Conservation (phyloP, 2,329 filamentous ascomycete genomes). For the Aspergillus chevalieri region DNA sequence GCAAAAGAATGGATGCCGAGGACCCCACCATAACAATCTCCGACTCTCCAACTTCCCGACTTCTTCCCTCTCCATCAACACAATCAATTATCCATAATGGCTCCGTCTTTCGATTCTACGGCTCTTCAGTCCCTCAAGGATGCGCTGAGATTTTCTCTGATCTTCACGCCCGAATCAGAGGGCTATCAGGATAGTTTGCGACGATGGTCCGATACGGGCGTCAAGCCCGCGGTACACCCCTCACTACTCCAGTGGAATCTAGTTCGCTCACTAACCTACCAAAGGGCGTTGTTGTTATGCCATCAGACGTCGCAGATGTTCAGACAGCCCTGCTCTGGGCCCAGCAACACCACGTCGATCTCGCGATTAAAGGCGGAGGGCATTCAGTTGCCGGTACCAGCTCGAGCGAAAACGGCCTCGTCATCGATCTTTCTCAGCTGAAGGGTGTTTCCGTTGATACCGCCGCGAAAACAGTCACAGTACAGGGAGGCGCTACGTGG, state of each 20-base stretch:
- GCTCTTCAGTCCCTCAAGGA: slow-evolving; percentile 6
- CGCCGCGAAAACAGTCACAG: slow-evolving; percentile 41
- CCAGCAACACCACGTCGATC: slow-evolving; percentile 22
- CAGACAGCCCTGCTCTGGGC: slow-evolving; percentile 43
- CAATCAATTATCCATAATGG: not conserved
- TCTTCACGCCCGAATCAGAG: slow-evolving; percentile 17
- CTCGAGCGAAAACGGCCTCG: slow-evolving; percentile 50
- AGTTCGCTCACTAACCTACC: not conserved
- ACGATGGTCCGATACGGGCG: slow-evolving; percentile 28
- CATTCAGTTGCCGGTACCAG: slow-evolving; percentile 51
- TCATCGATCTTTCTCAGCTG: slow-evolving; percentile 53
- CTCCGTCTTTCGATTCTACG: not conserved
- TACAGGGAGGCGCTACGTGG: slow-evolving; percentile 52
- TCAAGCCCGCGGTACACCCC: slow-evolving; percentile 21
- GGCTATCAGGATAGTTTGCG: slow-evolving; percentile 18
- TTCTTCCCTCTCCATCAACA: not conserved
- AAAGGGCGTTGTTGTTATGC: slow-evolving; percentile 43
- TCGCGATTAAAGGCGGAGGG: slow-evolving; percentile 26
- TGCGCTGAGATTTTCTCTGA: slow-evolving; percentile 5
- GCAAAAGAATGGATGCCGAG: no score
- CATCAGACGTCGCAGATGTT: slow-evolving; percentile 37
- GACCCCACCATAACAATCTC: not conserved
- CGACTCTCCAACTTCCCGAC: not conserved
- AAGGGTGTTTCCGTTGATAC: slow-evolving; percentile 45
- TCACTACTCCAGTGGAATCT: not conserved